Evolutionary conservation across 2,329 filamentous ascomycete genomes (phyloP), one percentile per base, ranked within the genome.

Genomic region (Blastomyces parvus): DNA sequence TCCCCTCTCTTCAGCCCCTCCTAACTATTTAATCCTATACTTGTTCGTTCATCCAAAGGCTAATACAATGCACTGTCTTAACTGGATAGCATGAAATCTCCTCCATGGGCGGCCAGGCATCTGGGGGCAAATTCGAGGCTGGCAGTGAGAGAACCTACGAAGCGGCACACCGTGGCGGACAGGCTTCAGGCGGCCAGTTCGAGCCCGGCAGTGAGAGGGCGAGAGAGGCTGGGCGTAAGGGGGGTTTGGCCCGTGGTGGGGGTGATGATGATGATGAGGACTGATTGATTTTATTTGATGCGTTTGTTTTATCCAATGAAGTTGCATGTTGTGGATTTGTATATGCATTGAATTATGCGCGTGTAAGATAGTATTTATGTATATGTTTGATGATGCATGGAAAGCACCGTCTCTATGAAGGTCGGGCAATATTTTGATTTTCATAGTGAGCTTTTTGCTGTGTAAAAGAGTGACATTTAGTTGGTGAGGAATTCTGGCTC

Each of bases 181-280:
- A 36, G 75, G 77, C 53, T 25, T 42, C 57, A 5, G 36, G 57
- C 44, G 82, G 83, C 4, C 82, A 78, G 2, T 85, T 85, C 62
- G 79, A 84, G 68, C 77, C 78, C 0, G 81, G 83, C 7, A 81
- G 79, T 58, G 78, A 82, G 70, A 78, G 76, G 64, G 82, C 82
- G 1, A 78, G 74, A 58, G 82, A 84, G 70, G 82, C 82, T 22
- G 83, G 83, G 2, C 74, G 75, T 40, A 84, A 84, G 73, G 82
- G 83, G 3, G 82, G 82, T 22, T 46, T 57, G 30, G 60, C 63
- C 22, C 38, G 57, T 19, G 60, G 62, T n/a, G 64, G n/a, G 11
- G 1, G 5, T n/a, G 48, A n/a, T 11, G 48, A 52, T 22, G 19
- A n/a, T 13, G 19, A 52, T 11, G 48, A 52, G 48, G 19, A n/a